These are phyloP conservation scores for Ramalina peruviana DNA, from an alignment of 495 filamentous ascomycete species.

Conservation along the genomic window DNA sequence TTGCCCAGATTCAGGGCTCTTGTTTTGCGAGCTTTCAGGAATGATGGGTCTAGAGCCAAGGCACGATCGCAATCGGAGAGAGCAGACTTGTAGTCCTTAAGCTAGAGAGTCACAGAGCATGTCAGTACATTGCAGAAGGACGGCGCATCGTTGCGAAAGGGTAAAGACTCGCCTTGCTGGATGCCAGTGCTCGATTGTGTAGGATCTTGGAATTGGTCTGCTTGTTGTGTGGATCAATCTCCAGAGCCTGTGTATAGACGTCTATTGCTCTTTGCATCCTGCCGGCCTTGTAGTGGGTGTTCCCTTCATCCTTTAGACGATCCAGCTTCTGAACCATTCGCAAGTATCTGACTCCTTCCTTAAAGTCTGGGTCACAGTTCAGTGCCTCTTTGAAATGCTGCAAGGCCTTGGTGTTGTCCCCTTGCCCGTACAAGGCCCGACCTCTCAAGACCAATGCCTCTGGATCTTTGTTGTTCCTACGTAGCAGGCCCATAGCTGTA, in stretches of 20 bases:
- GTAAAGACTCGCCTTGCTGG: conserved; percentile 33
- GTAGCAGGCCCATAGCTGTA: conserved; percentile 72
- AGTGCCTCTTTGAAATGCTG: conserved; percentile 83
- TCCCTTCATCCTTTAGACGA: conserved; percentile 87
- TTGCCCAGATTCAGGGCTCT: conserved; percentile 77
- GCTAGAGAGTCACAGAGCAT: conserved; percentile 26
- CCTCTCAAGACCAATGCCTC: conserved; percentile 87
- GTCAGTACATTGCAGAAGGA: background rate
- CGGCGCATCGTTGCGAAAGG: background rate
- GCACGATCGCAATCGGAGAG: conserved; percentile 78
- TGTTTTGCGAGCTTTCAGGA: conserved; percentile 83
- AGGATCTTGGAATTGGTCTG: conserved; percentile 87
- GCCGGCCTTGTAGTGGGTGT: conserved; percentile 73
- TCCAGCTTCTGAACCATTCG: conserved; percentile 82
- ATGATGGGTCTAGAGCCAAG: conserved; percentile 68
- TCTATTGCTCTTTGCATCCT: conserved; percentile 68
- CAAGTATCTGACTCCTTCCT: conserved; percentile 67
- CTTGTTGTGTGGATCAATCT: conserved; percentile 81
- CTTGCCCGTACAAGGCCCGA: conserved; percentile 72
- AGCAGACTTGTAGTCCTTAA: conserved; percentile 72
- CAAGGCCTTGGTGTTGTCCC: conserved; percentile 90
- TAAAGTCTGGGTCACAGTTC: conserved; percentile 83
- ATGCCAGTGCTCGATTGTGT: conserved; percentile 78
- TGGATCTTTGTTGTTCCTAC: conserved; percentile 78
- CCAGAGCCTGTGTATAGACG: conserved; percentile 68